Percentiles rank a stretch among this genome's conserved stretches.
Evolutionary conservation across 2,329 filamentous ascomycete species (phyloP).

Genomic region (Teratosphaeriaceae sp.): DNA sequence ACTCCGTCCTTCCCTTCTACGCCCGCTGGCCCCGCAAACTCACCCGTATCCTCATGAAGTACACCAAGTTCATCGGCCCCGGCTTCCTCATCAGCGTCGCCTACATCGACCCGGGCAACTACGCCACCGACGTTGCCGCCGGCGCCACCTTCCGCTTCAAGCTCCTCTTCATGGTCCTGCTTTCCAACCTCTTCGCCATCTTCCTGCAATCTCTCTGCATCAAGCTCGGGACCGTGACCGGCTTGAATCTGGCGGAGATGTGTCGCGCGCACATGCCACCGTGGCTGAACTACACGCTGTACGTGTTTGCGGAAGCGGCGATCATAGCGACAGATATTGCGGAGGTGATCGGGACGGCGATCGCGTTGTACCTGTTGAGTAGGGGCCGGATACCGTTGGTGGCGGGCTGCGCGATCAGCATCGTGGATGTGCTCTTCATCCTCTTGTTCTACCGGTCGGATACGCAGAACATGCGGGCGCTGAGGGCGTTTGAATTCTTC

Average conservation of each 20-base stretch:
- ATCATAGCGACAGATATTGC: constrained; percentile 56
- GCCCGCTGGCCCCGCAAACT: constrained; percentile 16
- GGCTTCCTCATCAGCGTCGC: constrained; percentile 55
- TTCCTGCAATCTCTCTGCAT: constrained; percentile 62
- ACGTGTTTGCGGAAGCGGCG: constrained; percentile 49
- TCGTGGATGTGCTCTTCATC: constrained; percentile 61
- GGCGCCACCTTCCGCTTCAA: constrained; percentile 60
- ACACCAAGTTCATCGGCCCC: constrained; percentile 55
- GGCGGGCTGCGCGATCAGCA: constrained; percentile 61
- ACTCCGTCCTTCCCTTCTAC: background rate
- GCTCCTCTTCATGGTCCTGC: constrained; percentile 61
- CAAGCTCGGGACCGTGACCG: constrained; percentile 47
- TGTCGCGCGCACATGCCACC: constrained; percentile 43
- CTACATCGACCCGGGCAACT: constrained; percentile 53
- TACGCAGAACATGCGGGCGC: constrained; percentile 49
- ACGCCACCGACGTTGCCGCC: constrained; percentile 62
- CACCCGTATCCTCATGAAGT: constrained; percentile 8
- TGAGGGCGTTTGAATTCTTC: constrained; percentile 59
- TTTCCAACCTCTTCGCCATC: constrained; percentile 66
- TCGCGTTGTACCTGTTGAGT: constrained; percentile 57
- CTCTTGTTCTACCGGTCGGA: constrained; percentile 59
- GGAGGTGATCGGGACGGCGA: constrained; percentile 64
- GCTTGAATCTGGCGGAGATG: constrained; percentile 44
- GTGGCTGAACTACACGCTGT: constrained; percentile 50
- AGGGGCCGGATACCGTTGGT: constrained; percentile 53